Conservation (phyloP, 2,329 filamentous ascomycete species). For the Blumeria hordei region DNA sequence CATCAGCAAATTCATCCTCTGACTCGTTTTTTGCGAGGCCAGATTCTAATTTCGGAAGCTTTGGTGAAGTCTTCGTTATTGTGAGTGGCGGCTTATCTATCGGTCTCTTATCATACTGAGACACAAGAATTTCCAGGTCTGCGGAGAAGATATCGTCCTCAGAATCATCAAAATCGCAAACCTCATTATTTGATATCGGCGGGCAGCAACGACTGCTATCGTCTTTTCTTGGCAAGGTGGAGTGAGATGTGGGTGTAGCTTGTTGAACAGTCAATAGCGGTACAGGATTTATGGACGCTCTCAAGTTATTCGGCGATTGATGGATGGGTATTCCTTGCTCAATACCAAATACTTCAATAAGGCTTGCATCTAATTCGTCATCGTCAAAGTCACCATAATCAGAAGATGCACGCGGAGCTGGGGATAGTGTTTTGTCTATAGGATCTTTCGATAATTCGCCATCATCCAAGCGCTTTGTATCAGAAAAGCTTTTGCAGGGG, state of each 20-base stretch:
- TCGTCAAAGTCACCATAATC: conserved; percentile 26
- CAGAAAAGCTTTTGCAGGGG: not conserved
- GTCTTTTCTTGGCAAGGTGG: not conserved
- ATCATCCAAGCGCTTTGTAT: too few species aligned
- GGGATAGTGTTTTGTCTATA: too few species aligned
- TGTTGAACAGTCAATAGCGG: not conserved
- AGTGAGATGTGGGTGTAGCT: conserved; percentile 5
- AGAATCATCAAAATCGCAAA: conserved; percentile 39
- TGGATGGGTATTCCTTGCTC: conserved; percentile 12
- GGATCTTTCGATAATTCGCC: too few species aligned
- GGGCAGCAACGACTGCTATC: not conserved
- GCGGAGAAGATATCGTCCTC: conserved; percentile 37
- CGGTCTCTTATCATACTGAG: conserved; percentile 23
- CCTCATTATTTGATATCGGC: not conserved
- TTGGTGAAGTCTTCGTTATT: not conserved
- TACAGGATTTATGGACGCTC: not conserved
- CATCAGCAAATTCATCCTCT: conserved; percentile 51
- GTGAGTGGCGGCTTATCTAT: not conserved
- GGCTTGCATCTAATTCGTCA: conserved; percentile 18
- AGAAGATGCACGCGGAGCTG: conserved; percentile 3
- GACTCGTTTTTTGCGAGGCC: conserved; percentile 21
- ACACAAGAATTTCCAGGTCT: conserved; percentile 31
- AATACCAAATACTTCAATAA: conserved; percentile 28
- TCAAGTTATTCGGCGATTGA: not conserved
- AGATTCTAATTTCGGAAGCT: not conserved